These are phyloP conservation scores for Schizosaccharomyces osmophilus DNA, from an alignment of 805 yeast genomes.

Conservation along the genomic window DNA sequence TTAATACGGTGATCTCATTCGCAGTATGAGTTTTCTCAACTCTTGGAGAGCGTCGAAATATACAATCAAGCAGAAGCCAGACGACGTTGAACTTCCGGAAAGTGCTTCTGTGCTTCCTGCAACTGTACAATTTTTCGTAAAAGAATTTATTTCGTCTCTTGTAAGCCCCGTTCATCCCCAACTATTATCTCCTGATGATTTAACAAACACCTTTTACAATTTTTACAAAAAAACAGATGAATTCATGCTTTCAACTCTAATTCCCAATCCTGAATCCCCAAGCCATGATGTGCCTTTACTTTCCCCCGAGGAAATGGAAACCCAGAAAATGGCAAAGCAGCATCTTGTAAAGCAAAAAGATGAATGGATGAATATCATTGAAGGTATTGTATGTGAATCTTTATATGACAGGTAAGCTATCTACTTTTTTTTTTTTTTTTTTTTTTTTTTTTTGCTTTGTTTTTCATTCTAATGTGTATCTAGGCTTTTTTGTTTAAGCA, in stretches of 20 bases:
- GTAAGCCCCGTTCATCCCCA: not conserved
- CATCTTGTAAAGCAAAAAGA: not conserved
- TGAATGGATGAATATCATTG: not conserved
- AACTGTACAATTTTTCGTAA: not conserved
- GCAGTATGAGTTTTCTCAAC: not conserved
- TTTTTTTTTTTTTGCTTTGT: not conserved
- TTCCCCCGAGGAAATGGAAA: not conserved
- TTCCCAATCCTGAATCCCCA: not conserved
- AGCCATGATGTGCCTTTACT: not conserved
- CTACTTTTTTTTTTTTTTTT: not conserved
- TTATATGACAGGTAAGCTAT: not conserved
- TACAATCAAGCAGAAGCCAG: not conserved
- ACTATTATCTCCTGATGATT: not conserved
- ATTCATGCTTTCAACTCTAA: not conserved
- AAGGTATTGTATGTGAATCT: not conserved
- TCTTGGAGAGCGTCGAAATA: not conserved
- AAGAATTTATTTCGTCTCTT: not conserved
- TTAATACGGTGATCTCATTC: too few species aligned
- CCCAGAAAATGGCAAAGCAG: not conserved
- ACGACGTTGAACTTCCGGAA: not conserved
- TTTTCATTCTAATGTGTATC: not conserved
- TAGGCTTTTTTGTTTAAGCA: not conserved
- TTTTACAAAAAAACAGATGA: not conserved
- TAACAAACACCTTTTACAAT: not conserved
- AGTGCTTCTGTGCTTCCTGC: not conserved